phyloP scores from a whole-genome alignment of 1,284 basidiomycete genomes.

The Cystobasidium slooffiae region DNA sequence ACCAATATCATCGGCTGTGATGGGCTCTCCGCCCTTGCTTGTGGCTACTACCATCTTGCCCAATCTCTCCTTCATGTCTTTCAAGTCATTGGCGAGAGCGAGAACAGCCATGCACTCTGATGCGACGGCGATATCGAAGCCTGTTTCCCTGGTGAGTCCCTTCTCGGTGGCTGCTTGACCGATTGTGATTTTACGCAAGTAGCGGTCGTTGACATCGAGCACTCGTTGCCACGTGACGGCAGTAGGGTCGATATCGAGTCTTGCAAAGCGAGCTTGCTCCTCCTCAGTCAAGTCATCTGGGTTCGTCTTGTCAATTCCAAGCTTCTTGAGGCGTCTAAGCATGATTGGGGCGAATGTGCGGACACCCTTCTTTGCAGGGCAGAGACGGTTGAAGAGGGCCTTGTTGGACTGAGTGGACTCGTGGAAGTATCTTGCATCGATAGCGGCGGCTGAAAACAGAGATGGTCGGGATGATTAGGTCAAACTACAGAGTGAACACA shows the following conservation, averaged over 20 bases:
- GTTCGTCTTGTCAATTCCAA: constrained; percentile 92
- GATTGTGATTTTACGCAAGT: constrained; percentile 90
- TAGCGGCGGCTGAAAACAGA: constrained; percentile 73
- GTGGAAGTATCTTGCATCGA: constrained; percentile 98
- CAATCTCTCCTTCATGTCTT: constrained; percentile 88
- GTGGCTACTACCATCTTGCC: constrained; percentile 98
- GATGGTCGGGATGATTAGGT: not conserved
- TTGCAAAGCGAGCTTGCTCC: constrained; percentile 85
- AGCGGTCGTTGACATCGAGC: constrained; percentile 94
- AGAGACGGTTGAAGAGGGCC: constrained; percentile 88
- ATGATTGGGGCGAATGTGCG: constrained; percentile 94
- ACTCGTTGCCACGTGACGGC: constrained; percentile 99
- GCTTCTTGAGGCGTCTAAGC: constrained; percentile 91
- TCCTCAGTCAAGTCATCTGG: constrained; percentile 91
- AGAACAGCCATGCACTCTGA: constrained; percentile 99
- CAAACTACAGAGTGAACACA: not conserved
- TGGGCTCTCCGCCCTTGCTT: constrained; percentile 83
- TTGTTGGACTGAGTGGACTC: constrained; percentile 95
- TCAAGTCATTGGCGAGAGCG: constrained; percentile 82
- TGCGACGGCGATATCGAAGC: constrained; percentile 96
- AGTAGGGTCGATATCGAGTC: constrained; percentile 86
- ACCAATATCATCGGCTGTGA: constrained; percentile 97
- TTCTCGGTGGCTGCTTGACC: constrained; percentile 89
- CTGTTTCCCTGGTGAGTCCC: constrained; percentile 84
- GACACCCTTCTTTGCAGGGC: constrained; percentile 91